Base-by-base conservation (phyloP, 129 eudicot genomes). In the Tanacetum coccineum region DNA sequence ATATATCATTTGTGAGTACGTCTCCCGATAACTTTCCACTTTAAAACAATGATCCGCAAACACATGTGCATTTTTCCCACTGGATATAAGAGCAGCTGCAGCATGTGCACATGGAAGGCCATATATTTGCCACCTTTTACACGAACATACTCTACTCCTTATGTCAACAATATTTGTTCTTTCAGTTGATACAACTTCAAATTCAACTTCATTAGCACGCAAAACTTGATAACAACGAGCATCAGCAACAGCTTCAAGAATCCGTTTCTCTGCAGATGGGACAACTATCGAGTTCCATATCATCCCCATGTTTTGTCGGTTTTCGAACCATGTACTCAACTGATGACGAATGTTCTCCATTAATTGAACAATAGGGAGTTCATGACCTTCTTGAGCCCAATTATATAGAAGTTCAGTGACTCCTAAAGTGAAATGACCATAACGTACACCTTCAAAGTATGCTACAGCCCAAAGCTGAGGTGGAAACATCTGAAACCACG, bases 381-480 rank as follows among this genome's bases (percentile, higher is more conserved):
- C 99, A 13, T 94, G 99, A 28, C 99, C 91, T 71, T 94, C 99
- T 8, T 84, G 79, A 26, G 88, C 95, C 99, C 99, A 94, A 56
- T 87, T 87, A 36, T 87, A 87, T 26, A 94, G 65, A 25, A 89
- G 52, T 39, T 89, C 95, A 0, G 99, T 89, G 60, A 89, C 70
- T 13, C 83, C 79, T 55, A 94, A 67, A 0, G 97, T 79, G 80
- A 94, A 94, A 71, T 94, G 99, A 15, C 97, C 99, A 64, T 89
- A 94, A 0, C 99, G 85, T 10, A 94, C 93, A 17, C 99, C 99
- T 65, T 94, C 94, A 62, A 94, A 94, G 74, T 89, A 94, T 10
- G 99, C 97, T n/a, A 94, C 99, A 17, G 99, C 97, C 99, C 99
- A 94, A 1, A 84, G 82, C 64, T 81, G 93, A 8, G 97, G 99